phyloP scores from a whole-genome alignment of 1,139 yeast species.

The Lizanozyma gosingica region DNA sequence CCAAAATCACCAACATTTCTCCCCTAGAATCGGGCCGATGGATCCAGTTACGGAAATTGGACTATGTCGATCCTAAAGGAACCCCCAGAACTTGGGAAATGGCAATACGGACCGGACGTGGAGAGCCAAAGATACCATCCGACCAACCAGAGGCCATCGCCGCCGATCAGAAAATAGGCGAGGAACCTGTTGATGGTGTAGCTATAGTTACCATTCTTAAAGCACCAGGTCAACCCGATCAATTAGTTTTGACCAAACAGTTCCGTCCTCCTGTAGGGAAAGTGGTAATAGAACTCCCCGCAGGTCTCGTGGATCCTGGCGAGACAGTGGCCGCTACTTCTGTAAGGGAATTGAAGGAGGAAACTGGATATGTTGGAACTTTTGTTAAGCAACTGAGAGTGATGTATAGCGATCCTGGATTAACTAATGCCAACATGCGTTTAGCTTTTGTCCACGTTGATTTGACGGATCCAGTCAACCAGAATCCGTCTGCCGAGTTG shows the following conservation, averaged over 20 bases:
- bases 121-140: constrained; percentile 45
- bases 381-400: constrained; percentile 42
- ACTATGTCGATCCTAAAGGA: constrained; percentile 60
- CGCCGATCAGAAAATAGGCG: no score
- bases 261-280: constrained; percentile 88
- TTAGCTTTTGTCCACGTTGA: constrained; percentile 78
- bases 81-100: constrained; percentile 74
- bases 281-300: constrained; percentile 88
- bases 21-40: constrained; percentile 26
- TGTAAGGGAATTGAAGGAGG: constrained; percentile 77
- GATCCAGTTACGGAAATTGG: constrained; percentile 47
- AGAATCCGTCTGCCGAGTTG: constrained; percentile 59
- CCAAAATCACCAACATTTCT: neutral
- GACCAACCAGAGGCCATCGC: neutral
- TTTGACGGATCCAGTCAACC: constrained; percentile 51
- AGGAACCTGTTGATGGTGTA: constrained; percentile 64
- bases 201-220: constrained; percentile 69
- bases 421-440: constrained; percentile 82
- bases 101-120: constrained; percentile 77
- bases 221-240: constrained; percentile 29
- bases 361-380: constrained; percentile 80
- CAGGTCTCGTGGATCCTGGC: constrained; percentile 82
- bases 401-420: constrained; percentile 86
- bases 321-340: constrained; percentile 79
- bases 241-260: constrained; percentile 73